A percentile compares a stretch with the other conserved stretches of the same genome.
Conservation (phyloP, 1,284 basidiomycete genomes). For the Ceratobasidium sp. region DNA sequence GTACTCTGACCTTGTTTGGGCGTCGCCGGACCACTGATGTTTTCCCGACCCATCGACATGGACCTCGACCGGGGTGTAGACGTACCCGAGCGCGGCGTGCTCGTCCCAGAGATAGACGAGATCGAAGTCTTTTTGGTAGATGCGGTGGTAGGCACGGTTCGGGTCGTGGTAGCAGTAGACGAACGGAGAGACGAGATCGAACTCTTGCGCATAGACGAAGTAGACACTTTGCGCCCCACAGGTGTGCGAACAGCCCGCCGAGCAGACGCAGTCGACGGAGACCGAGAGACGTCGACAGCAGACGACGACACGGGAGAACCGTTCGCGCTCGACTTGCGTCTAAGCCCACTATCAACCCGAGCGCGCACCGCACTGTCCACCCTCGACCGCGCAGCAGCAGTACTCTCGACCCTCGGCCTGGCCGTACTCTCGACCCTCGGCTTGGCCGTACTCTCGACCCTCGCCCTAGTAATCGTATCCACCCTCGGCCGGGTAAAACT, state of each 20-base stretch:
- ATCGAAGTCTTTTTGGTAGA: slow-evolving; percentile 30
- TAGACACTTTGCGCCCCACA: slow-evolving; percentile 17
- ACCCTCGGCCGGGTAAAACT: slow-evolving; percentile 10
- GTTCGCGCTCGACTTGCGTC: slow-evolving; percentile 27
- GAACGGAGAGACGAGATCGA: slow-evolving; percentile 39
- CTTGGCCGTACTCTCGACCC: slow-evolving; percentile 6
- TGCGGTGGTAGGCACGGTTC: slow-evolving; percentile 5
- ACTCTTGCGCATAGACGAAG: slow-evolving; percentile 42
- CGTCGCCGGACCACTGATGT: background rate
- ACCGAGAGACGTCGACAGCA: background rate
- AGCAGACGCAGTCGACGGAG: slow-evolving; percentile 29
- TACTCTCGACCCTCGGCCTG: slow-evolving; percentile 9
- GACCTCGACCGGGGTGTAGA: slow-evolving; percentile 17
- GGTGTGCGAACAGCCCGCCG: slow-evolving; percentile 10
- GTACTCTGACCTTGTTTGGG: background rate
- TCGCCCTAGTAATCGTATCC: slow-evolving; percentile 2
- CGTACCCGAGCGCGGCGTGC: slow-evolving; percentile 8
- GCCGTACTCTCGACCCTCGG: slow-evolving; percentile 15
- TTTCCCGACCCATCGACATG: slow-evolving; percentile 19
- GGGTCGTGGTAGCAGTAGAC: slow-evolving; percentile 4
- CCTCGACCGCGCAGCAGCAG: background rate
- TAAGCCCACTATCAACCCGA: slow-evolving; percentile 26
- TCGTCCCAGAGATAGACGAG: slow-evolving; percentile 24
- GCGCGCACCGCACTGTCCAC: slow-evolving; percentile 26
- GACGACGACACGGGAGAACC: background rate